A percentile compares a stretch with the other conserved stretches of the same genome.
These are phyloP conservation scores for Schizophyllum amplum DNA, from an alignment of 1,284 basidiomycete species.

Conservation along the genomic window DNA sequence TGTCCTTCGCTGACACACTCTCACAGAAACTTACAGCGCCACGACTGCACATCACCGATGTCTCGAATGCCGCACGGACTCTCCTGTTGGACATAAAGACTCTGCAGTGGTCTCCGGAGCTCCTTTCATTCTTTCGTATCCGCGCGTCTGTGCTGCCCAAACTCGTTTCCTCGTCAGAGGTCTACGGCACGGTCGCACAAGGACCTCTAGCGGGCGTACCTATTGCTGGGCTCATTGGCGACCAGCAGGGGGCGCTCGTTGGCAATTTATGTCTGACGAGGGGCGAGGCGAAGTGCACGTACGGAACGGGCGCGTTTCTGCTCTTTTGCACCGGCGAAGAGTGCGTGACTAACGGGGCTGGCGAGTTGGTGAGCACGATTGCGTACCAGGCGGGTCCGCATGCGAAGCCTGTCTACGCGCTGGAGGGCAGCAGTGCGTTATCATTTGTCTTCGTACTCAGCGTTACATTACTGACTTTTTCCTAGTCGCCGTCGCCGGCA, in stretches of 20 bases:
- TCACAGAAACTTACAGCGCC: slow-evolving; percentile 74
- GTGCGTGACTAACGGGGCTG: slow-evolving; percentile 61
- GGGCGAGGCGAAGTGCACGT: slow-evolving; percentile 92
- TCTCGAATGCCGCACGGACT: slow-evolving; percentile 96
- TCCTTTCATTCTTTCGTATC: slow-evolving; percentile 87
- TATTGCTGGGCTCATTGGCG: slow-evolving; percentile 89
- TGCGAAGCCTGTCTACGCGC: slow-evolving; percentile 79
- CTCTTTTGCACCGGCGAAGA: slow-evolving; percentile 90
- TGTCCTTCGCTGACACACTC: slow-evolving; percentile 5
- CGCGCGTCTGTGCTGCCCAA: slow-evolving; percentile 75
- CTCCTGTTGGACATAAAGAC: slow-evolving; percentile 83
- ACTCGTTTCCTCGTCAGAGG: slow-evolving; percentile 87
- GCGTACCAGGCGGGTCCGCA: slow-evolving; percentile 83
- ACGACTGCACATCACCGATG: slow-evolving; percentile 84
- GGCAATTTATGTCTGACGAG: slow-evolving; percentile 88
- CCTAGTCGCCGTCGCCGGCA: slow-evolving; percentile 87
- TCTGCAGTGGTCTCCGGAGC: slow-evolving; percentile 75
- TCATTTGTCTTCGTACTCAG: neutral
- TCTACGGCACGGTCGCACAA: slow-evolving; percentile 73
- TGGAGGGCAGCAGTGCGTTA: slow-evolving; percentile 87
- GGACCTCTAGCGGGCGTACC: slow-evolving; percentile 76
- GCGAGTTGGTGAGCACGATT: slow-evolving; percentile 30
- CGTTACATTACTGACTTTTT: neutral
- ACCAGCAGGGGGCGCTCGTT: slow-evolving; percentile 96
- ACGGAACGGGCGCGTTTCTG: slow-evolving; percentile 94